Evolutionary conservation across 2,329 filamentous ascomycete species (phyloP).

Genomic region (Hyphodiscus sp.): DNA sequence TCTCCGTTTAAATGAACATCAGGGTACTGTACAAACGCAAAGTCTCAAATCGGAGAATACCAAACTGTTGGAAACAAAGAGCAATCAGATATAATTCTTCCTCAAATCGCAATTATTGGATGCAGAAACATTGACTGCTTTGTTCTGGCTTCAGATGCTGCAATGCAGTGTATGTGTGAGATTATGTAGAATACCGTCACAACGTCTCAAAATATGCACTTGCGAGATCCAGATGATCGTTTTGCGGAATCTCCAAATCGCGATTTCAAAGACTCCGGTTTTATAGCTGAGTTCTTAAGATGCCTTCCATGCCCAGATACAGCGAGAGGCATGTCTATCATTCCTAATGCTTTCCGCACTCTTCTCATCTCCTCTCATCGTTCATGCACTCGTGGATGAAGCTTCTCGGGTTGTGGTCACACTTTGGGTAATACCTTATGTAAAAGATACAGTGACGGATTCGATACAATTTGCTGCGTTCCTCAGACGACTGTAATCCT

Average conservation of each 20-base stretch:
- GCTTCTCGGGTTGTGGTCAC: slow-evolving; percentile 5
- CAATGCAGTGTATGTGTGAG: no score
- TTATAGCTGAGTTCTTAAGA: background rate
- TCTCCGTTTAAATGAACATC: no score
- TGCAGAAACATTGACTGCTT: no score
- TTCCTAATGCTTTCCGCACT: background rate
- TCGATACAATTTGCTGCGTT: slow-evolving; percentile 4
- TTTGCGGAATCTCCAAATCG: background rate
- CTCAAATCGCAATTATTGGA: no score
- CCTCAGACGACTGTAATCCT: slow-evolving; percentile 6
- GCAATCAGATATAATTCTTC: no score
- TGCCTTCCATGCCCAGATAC: background rate
- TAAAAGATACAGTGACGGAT: slow-evolving; percentile 2
- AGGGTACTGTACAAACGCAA: no score
- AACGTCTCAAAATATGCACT: background rate
- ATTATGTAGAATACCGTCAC: background rate
- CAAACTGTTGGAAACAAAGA: no score
- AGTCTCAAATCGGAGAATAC: no score
- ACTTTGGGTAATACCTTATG: slow-evolving; percentile 6
- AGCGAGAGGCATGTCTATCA: background rate
- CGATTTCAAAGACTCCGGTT: background rate
- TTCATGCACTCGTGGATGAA: slow-evolving; percentile 4
- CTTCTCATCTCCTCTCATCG: background rate
- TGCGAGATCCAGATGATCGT: background rate
- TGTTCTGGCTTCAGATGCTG: no score